A percentile compares a stretch with the other conserved stretches of the same genome.
These are phyloP conservation scores for Curvularia verruculosa DNA, from an alignment of 2,329 filamentous ascomycete species.

Conservation along the genomic window DNA sequence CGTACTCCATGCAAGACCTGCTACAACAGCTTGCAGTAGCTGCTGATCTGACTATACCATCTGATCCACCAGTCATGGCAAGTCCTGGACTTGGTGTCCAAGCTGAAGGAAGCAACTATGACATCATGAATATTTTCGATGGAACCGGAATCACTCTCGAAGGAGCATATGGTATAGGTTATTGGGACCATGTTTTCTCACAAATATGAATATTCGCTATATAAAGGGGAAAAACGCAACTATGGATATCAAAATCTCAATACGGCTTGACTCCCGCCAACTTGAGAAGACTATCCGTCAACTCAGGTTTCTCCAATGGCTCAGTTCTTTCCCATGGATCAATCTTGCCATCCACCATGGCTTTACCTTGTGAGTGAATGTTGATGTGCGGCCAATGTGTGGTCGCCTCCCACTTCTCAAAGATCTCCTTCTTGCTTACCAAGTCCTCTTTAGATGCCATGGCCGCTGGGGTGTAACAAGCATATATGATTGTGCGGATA, in stretches of 20 bases:
- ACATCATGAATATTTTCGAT: constrained; percentile 3
- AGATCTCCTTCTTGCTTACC: constrained; percentile 21
- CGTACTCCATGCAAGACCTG: constrained; percentile 14
- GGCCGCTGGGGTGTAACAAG: constrained; percentile 23
- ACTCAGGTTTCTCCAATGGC: constrained; percentile 26
- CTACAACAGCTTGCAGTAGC: constrained; percentile 13
- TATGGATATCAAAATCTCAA: background rate
- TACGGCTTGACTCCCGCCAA: constrained; percentile 23
- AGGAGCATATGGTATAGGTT: background rate
- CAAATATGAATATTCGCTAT: constrained; percentile 6
- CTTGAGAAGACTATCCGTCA: constrained; percentile 25
- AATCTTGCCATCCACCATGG: constrained; percentile 16
- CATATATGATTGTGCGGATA: constrained; percentile 24
- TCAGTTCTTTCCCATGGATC: constrained; percentile 22
- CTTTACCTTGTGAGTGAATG: constrained; percentile 19
- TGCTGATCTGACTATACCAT: background rate
- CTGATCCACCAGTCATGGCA: background rate
- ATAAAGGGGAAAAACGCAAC: background rate
- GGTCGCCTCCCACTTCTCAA: constrained; percentile 18
- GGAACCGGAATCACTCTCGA: constrained; percentile 3
- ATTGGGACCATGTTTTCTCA: constrained; percentile 13
- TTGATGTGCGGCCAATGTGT: constrained; percentile 32
- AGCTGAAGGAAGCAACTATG: constrained; percentile 2
- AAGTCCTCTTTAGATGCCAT: constrained; percentile 25
- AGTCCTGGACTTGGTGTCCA: constrained; percentile 1